Evolutionary conservation across 1,284 basidiomycete genomes (phyloP).

Genomic region (Leccinum griseonigrum): DNA sequence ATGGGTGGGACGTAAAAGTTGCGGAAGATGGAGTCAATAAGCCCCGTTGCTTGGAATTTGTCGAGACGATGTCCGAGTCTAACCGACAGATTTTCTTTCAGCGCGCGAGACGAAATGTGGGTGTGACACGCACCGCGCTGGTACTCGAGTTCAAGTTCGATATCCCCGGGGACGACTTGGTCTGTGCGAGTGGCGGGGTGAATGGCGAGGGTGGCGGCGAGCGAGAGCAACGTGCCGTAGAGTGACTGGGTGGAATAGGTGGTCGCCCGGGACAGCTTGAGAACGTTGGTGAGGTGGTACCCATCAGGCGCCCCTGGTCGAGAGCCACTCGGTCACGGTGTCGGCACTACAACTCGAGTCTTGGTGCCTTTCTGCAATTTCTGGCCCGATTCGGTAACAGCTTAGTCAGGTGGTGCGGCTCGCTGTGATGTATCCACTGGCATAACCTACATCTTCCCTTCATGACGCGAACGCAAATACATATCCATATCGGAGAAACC

Average conservation of each 20-base stretch:
- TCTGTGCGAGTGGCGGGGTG: constrained; percentile 38
- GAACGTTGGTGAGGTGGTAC: constrained; percentile 53
- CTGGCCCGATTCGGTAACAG: too few relatives aligned
- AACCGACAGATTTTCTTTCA: not conserved
- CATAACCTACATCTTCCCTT: not conserved
- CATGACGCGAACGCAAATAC: not conserved
- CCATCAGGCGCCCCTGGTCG: constrained; percentile 15
- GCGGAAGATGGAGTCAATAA: constrained; percentile 70
- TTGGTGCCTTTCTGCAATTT: too few relatives aligned
- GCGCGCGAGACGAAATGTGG: not conserved
- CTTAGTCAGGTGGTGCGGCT: too few relatives aligned
- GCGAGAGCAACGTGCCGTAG: constrained; percentile 44
- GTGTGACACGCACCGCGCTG: constrained; percentile 52
- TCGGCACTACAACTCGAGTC: too few relatives aligned
- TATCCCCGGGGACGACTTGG: constrained; percentile 55
- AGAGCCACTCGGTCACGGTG: constrained; percentile 14
- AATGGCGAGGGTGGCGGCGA: not conserved
- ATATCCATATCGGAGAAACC: not conserved
- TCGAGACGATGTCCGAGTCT: constrained; percentile 58
- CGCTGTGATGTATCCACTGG: too few relatives aligned
- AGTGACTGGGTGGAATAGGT: constrained; percentile 67
- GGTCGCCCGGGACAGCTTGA: constrained; percentile 61
- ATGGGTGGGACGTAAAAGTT: constrained; percentile 76
- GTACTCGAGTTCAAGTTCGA: constrained; percentile 62
- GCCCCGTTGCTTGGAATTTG: constrained; percentile 62